Evolutionary conservation across 2,329 filamentous ascomycete species (phyloP).

Genomic region (Arthrobotrys musiformis): DNA sequence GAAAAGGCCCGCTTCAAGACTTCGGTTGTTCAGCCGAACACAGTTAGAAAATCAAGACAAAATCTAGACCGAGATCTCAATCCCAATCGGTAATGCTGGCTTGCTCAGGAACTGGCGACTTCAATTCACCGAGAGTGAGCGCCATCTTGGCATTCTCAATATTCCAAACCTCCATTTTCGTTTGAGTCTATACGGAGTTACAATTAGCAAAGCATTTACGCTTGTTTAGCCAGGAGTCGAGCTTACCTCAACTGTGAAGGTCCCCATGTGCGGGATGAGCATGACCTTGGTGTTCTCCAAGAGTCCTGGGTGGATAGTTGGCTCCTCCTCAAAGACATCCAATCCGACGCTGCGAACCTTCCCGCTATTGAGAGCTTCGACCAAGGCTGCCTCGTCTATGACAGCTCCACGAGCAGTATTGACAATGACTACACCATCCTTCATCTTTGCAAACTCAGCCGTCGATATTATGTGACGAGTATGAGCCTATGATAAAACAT

Average conservation of each 20-base stretch:
- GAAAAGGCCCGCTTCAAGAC: neutral
- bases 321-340: constrained; percentile 86
- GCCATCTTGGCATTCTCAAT: constrained; percentile 76
- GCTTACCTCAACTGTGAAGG: constrained; percentile 74
- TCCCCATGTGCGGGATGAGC: constrained; percentile 86
- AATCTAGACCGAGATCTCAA: neutral
- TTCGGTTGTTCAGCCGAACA: neutral
- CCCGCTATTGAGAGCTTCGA: constrained; percentile 75
- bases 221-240: constrained; percentile 28
- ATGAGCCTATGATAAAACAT: constrained; percentile 60
- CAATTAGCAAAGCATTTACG: too few species aligned
- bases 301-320: constrained; percentile 77
- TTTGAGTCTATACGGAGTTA: constrained; percentile 65
- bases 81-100: constrained; percentile 58
- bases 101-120: constrained; percentile 79
- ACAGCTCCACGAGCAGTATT: constrained; percentile 86
- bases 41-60: neutral
- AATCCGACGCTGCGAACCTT: constrained; percentile 77
- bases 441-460: constrained; percentile 79
- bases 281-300: constrained; percentile 76
- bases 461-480: constrained; percentile 81
- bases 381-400: constrained; percentile 82
- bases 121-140: constrained; percentile 71
- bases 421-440: constrained; percentile 78
- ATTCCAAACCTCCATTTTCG: constrained; percentile 79